Conservation (phyloP, 2,329 filamentous ascomycete genomes). For the Trichoderma arundinaceum region DNA sequence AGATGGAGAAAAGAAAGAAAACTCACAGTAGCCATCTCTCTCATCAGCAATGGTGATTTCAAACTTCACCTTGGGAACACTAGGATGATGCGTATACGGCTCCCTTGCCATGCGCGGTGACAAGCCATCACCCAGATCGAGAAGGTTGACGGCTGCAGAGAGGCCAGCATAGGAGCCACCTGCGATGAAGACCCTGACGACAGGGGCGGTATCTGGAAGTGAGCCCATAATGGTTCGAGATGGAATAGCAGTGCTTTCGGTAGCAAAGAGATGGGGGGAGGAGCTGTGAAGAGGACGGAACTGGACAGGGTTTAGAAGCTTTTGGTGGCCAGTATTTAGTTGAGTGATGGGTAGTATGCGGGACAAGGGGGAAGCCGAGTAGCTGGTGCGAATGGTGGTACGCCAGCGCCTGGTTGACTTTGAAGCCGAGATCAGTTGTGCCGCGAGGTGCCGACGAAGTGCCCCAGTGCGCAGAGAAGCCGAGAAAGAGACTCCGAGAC, state of each 20-base stretch:
- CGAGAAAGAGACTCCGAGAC: background rate
- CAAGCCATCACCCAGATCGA: conserved; percentile 66
- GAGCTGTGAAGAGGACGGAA: background rate
- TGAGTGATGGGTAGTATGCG: background rate
- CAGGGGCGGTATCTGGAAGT: conserved; percentile 40
- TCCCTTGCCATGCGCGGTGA: conserved; percentile 52
- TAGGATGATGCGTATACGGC: conserved; percentile 48
- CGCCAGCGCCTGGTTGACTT: conserved; percentile 1
- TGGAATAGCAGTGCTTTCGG: conserved; percentile 1
- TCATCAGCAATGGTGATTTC: conserved; percentile 79
- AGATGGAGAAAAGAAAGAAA: background rate
- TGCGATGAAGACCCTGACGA: conserved; percentile 66
- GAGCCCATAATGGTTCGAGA: conserved; percentile 41
- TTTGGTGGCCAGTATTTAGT: background rate
- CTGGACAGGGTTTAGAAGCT: background rate
- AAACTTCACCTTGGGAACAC: conserved; percentile 58
- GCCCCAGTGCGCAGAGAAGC: background rate
- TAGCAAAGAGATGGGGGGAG: conserved; percentile 1
- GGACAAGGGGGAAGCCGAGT: background rate
- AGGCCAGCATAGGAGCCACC: conserved; percentile 78
- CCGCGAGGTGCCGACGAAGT: conserved; percentile 20
- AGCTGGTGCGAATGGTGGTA: background rate
- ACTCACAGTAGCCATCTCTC: conserved; percentile 81
- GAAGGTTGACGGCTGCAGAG: conserved; percentile 67
- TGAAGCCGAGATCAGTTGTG: background rate